Conservation (phyloP, 31 red algal genomes). For the Asparagopsis taxiformis region DNA sequence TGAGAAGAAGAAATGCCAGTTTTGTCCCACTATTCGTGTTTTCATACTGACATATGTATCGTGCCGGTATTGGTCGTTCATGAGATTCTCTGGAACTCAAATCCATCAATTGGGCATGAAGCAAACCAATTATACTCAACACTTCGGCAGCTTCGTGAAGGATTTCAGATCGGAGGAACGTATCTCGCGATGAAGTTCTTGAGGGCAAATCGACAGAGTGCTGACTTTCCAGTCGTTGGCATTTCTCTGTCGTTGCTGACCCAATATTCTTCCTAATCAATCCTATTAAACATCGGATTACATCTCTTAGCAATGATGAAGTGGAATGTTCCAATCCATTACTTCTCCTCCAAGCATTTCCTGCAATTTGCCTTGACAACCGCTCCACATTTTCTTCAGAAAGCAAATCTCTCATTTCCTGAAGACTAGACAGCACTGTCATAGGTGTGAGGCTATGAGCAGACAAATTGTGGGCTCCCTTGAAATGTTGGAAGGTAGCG, state of each 20-base stretch:
- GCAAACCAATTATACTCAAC: slow-evolving; percentile 18
- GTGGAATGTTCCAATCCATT: slow-evolving; percentile 26
- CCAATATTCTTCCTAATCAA: not conserved
- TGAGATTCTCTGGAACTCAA: slow-evolving; percentile 2
- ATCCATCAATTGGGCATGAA: slow-evolving; percentile 22
- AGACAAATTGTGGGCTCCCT: slow-evolving; percentile 18
- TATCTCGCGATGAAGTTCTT: not conserved
- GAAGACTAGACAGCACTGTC: slow-evolving; percentile 21
- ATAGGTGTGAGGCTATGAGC: not conserved
- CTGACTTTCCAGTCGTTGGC: not conserved
- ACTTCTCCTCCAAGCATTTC: slow-evolving; percentile 52
- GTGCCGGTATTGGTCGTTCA: slow-evolving; percentile 23
- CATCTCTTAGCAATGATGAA: slow-evolving; percentile 5
- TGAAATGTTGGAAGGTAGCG: slow-evolving; percentile 20
- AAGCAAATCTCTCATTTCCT: slow-evolving; percentile 35
- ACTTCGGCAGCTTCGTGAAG: not conserved
- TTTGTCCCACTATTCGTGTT: slow-evolving; percentile 31
- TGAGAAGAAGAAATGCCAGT: slow-evolving; percentile 23
- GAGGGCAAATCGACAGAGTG: not conserved
- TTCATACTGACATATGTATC: slow-evolving; percentile 18
- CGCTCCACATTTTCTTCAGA: slow-evolving; percentile 12
- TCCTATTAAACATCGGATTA: slow-evolving; percentile 22
- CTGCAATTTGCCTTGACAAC: slow-evolving; percentile 16
- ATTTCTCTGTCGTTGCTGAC: not conserved
- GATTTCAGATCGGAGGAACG: not conserved